Evolutionary conservation across 1,139 yeast species (phyloP).

Genomic region (Yamadazyma oceani): DNA sequence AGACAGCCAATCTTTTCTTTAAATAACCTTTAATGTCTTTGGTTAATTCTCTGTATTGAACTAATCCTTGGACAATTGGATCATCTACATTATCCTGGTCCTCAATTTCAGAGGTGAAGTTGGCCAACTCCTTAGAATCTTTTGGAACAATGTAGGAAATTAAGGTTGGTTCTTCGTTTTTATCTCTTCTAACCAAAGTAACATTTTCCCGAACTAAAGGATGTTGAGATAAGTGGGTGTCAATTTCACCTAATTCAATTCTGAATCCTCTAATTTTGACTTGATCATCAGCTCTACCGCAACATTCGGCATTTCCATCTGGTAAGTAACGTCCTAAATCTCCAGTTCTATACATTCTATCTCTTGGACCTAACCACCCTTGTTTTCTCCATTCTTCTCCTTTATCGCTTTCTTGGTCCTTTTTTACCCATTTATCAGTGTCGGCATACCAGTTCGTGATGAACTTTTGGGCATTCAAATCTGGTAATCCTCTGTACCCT

Average conservation of each 20-base stretch:
- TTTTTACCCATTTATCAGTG: slow-evolving; percentile 55
- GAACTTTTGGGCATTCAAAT: slow-evolving; percentile 82
- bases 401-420: slow-evolving; percentile 43
- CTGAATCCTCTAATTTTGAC: slow-evolving; percentile 98
- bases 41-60: slow-evolving; percentile 71
- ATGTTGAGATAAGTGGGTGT: slow-evolving; percentile 93
- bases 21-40: slow-evolving; percentile 79
- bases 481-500: slow-evolving; percentile 91
- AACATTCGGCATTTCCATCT: slow-evolving; percentile 96
- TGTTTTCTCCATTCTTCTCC: slow-evolving; percentile 67
- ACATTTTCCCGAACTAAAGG: slow-evolving; percentile 87
- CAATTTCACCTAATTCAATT: slow-evolving; percentile 97
- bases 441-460: slow-evolving; percentile 87
- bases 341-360: slow-evolving; percentile 93
- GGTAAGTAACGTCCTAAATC: slow-evolving; percentile 96
- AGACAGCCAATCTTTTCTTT: slow-evolving; percentile 85
- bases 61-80: slow-evolving; percentile 77
- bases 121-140: slow-evolving; percentile 53
- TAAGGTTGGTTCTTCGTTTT: slow-evolving; percentile 87
- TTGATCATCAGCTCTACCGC: slow-evolving; percentile 99
- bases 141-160: slow-evolving; percentile 92
- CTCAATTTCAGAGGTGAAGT: slow-evolving; percentile 45
- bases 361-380: slow-evolving; percentile 94
- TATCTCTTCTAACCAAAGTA: slow-evolving; percentile 89
- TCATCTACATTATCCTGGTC: slow-evolving; percentile 42